Evolutionary conservation across 1,284 basidiomycete genomes (phyloP), one percentile per base, ranked within the genome.

Genomic region (Cryptococcus sp.): DNA sequence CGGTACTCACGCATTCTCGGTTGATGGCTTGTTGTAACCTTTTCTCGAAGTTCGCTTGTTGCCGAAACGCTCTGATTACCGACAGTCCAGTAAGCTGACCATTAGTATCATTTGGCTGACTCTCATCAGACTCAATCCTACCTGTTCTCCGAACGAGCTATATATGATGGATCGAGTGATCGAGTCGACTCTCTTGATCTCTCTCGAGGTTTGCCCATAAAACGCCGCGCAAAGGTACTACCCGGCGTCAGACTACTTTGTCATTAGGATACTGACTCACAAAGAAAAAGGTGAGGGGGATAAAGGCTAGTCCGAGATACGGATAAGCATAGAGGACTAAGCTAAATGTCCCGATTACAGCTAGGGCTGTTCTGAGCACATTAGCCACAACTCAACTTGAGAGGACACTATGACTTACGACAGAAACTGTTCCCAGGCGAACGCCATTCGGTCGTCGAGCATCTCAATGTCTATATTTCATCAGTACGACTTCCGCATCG

Each of bases 151-250:
- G 42, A 70, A 66, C 1, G 57, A 59, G 14, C 46, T 55, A 45
- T 67, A 71, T 42, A 71, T 60, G 43, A 56, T 59, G n/a, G 62
- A 64, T 31, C 68, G 57, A 13, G 54, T 50, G 35, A 65, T 56
- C 11, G 64, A 64, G 36, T 69, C 64, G 14, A 73, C 41, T 5
- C 71, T 59, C 46, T 70, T 67, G 53, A 66, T 53, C 49, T 73
- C 68, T 14, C 68, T 53, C 1, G 62, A 62, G 0, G 69, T 61
- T 6, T 59, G 36, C 14, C 61, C 55, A 50, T 68, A 73, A 55
- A 63, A 68, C 0, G 52, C 14, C 0, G 64, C 52, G 33, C 38
- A 38, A 11, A 61, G 48, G 50, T 58, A 59, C 60, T 58, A 33
- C 45, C 31, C 44, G 44, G 44, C 10, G 38, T 10, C n/a, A 41